These are phyloP conservation scores for Betula pendula DNA, from an alignment of 306 rosid genomes.

Conservation along the genomic window DNA sequence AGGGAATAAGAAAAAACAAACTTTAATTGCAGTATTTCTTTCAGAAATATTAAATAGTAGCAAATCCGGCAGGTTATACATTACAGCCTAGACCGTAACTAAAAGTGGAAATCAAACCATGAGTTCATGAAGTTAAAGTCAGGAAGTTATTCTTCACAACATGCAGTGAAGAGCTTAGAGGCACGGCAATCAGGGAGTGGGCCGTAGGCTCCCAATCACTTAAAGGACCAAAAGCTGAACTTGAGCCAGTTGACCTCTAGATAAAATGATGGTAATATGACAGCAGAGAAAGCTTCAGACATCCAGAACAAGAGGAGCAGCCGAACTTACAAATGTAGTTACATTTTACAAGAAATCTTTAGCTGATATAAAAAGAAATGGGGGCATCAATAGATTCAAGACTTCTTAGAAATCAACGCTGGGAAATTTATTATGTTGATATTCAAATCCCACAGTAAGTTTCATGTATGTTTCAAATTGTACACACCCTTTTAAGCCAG, in stretches of 20 bases:
- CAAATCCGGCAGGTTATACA: neutral
- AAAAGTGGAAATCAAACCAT: neutral
- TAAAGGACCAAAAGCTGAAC: neutral
- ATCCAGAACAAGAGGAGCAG: neutral
- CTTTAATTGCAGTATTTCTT: neutral
- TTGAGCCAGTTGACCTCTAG: neutral
- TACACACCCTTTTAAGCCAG: no score
- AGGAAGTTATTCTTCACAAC: neutral
- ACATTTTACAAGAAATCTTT: neutral
- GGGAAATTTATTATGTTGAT: neutral
- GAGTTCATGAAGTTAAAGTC: neutral
- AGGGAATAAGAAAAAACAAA: neutral
- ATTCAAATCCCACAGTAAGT: neutral
- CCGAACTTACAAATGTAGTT: neutral
- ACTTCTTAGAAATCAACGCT: neutral
- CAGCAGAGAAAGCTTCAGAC: neutral
- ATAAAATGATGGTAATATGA: neutral
- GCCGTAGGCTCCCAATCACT: neutral
- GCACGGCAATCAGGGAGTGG: neutral
- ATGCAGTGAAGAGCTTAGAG: slow-evolving; percentile 17
- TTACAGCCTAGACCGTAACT: neutral
- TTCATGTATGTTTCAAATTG: neutral
- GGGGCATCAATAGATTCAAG: neutral
- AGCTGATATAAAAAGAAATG: neutral
- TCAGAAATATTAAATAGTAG: neutral